Percentiles rank a stretch among this genome's conserved stretches.
These are phyloP conservation scores for Aspergillus nomiae DNA, from an alignment of 2,329 filamentous ascomycete species.

Conservation along the genomic window DNA sequence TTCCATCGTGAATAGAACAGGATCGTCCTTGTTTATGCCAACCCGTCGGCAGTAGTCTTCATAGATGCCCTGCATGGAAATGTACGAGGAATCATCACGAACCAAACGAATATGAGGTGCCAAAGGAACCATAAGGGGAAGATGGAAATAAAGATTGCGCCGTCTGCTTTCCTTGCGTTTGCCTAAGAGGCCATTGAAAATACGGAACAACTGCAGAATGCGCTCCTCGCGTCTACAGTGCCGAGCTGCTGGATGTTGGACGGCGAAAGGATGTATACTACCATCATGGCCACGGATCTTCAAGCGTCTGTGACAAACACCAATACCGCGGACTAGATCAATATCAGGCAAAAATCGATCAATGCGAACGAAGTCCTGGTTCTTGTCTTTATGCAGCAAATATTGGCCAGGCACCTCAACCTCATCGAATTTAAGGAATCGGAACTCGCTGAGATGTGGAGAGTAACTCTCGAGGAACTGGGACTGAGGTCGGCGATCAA, in stretches of 20 bases:
- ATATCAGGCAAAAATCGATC: slow-evolving; percentile 96
- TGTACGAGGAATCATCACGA: slow-evolving; percentile 91
- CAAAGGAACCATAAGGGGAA: slow-evolving; percentile 92
- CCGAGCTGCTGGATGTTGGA: slow-evolving; percentile 90
- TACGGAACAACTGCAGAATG: slow-evolving; percentile 93
- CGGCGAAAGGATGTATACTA: slow-evolving; percentile 92
- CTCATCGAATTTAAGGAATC: slow-evolving; percentile 97
- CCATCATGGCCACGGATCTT: slow-evolving; percentile 98
- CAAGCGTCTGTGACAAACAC: slow-evolving; percentile 86
- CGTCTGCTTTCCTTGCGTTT: slow-evolving; percentile 95
- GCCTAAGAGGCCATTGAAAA: slow-evolving; percentile 88
- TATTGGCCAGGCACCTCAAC: slow-evolving; percentile 98
- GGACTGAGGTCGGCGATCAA: slow-evolving; percentile 76
- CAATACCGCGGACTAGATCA: slow-evolving; percentile 86
- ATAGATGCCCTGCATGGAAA: slow-evolving; percentile 91
- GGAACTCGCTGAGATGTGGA: slow-evolving; percentile 91
- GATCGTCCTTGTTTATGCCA: slow-evolving; percentile 90
- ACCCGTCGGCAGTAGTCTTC: slow-evolving; percentile 93
- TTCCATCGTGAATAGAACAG: slow-evolving; percentile 92
- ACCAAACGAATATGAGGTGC: slow-evolving; percentile 94
- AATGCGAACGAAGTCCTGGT: slow-evolving; percentile 96
- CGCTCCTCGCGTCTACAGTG: slow-evolving; percentile 93
- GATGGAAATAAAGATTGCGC: slow-evolving; percentile 91
- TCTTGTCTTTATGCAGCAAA: slow-evolving; percentile 96
- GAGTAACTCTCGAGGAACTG: slow-evolving; percentile 83